Percentiles rank a stretch among this genome's conserved stretches.
Conservation (phyloP, 805 yeast species). For the Kodamaea kakaduensis region DNA sequence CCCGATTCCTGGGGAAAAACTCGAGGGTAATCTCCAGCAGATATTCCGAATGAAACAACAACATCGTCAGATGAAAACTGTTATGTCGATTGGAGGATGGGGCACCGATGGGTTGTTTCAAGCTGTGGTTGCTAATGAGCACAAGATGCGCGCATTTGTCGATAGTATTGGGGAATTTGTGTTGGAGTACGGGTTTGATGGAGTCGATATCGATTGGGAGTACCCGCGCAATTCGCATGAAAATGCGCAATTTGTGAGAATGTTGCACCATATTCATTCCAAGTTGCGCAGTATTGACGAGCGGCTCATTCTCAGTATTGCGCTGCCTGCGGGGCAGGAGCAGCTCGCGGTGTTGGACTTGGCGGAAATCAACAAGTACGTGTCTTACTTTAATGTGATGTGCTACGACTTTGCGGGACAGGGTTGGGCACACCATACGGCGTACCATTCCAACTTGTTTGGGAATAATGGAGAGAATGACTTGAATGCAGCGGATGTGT, state of each 20-base stretch:
- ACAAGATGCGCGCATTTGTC: constrained; percentile 44
- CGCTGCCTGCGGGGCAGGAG: constrained; percentile 66
- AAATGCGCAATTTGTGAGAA: constrained; percentile 38
- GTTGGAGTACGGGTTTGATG: constrained; percentile 67
- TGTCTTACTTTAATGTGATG: constrained; percentile 84
- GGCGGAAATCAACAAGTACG: constrained; percentile 49
- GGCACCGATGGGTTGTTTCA: constrained; percentile 47
- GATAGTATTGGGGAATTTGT: constrained; percentile 45
- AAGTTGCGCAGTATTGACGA: constrained; percentile 29
- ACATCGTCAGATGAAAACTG: constrained; percentile 44
- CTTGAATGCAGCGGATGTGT: constrained; percentile 47
- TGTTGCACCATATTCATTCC: constrained; percentile 40
- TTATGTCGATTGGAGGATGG: constrained; percentile 83
- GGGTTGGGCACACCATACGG: constrained; percentile 59
- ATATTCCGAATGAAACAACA: constrained; percentile 43
- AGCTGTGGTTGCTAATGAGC: constrained; percentile 19
- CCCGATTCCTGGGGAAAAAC: constrained; percentile 14
- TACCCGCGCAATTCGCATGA: constrained; percentile 57
- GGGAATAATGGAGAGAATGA: constrained; percentile 36
- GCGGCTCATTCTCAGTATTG: constrained; percentile 57
- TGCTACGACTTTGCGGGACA: constrained; percentile 80
- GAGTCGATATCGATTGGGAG: constrained; percentile 95
- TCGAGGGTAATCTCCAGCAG: constrained; percentile 49
- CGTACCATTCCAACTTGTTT: constrained; percentile 68
- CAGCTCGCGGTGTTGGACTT: constrained; percentile 44